phyloP scores from a whole-genome alignment of 257 asterid species.

The Ballota nigra region DNA sequence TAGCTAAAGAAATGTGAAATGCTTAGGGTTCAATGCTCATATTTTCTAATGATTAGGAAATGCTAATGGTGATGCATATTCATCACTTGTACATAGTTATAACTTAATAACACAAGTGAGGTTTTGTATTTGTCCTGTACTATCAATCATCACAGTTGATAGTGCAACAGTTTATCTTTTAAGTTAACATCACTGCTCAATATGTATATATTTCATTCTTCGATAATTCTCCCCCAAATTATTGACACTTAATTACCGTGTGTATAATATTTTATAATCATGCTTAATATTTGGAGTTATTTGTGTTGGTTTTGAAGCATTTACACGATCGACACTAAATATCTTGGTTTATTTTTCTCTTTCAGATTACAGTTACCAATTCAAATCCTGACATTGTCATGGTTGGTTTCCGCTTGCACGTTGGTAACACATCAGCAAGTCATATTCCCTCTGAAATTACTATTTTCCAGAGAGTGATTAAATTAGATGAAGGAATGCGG shows the following conservation, averaged over 20 bases:
- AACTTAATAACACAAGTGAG: not conserved
- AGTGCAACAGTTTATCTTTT: not conserved
- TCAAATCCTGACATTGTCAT: constrained; percentile 97
- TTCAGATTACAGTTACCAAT: constrained; percentile 80
- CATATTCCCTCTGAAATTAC: constrained; percentile 91
- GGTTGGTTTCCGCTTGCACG: constrained; percentile 96
- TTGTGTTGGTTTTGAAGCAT: constrained; percentile 16
- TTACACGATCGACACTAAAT: constrained; percentile 14
- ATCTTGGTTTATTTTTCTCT: constrained; percentile 12
- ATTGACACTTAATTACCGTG: not conserved
- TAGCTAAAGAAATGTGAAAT: not conserved
- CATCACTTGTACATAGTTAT: not conserved
- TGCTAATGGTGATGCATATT: not conserved
- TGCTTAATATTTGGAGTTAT: constrained; percentile 1
- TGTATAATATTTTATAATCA: not conserved
- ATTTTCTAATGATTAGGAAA: not conserved
- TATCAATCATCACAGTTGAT: not conserved
- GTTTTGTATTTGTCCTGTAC: not conserved
- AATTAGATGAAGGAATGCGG: constrained; percentile 95
- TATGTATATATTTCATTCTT: not conserved
- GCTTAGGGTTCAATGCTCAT: not conserved
- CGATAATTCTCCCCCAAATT: not conserved
- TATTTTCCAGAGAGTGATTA: constrained; percentile 79
- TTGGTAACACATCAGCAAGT: constrained; percentile 83
- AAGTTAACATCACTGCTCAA: not conserved